Percentiles rank a stretch among this genome's conserved stretches.
phyloP scores from a whole-genome alignment of 1,284 basidiomycete species.

The Malassezia obtusa region DNA sequence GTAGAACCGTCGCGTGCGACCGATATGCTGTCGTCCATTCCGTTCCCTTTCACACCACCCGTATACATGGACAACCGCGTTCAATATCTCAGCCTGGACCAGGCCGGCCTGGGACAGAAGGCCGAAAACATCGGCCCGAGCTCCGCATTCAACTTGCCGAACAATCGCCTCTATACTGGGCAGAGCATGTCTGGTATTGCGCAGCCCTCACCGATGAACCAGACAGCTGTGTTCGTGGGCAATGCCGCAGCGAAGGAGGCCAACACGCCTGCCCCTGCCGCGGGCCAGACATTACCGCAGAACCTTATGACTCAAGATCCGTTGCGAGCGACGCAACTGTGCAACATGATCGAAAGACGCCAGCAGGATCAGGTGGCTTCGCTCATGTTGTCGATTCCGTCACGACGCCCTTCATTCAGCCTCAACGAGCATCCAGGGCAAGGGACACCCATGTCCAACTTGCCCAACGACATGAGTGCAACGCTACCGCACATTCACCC shows the following conservation, averaged over 20 bases:
- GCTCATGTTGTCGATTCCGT: constrained; percentile 33
- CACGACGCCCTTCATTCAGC: constrained; percentile 17
- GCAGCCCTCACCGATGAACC: constrained; percentile 6
- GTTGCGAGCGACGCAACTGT: constrained; percentile 6
- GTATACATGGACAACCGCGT: constrained; percentile 24
- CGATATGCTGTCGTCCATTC: constrained; percentile 30
- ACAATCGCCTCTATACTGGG: background rate
- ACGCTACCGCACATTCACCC: constrained; percentile 21
- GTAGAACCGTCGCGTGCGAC: constrained; percentile 37
- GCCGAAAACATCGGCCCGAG: constrained; percentile 4
- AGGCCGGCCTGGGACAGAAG: constrained; percentile 6
- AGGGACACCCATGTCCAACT: constrained; percentile 30
- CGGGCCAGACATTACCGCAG: constrained; percentile 4
- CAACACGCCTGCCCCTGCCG: constrained; percentile 5
- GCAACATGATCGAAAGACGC: constrained; percentile 30
- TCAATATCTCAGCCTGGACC: constrained; percentile 26
- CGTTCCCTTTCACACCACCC: constrained; percentile 40
- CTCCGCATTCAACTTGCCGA: background rate
- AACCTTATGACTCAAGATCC: constrained; percentile 6
- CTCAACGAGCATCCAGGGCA: constrained; percentile 22
- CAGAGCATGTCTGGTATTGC: background rate
- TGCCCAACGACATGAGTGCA: constrained; percentile 29
- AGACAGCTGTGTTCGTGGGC: constrained; percentile 3
- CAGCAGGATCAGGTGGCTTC: constrained; percentile 32
- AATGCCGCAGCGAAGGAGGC: constrained; percentile 11